Evolutionary conservation across 2,329 filamentous ascomycete genomes (phyloP).

Genomic region (Pseudodiploospora longispora): DNA sequence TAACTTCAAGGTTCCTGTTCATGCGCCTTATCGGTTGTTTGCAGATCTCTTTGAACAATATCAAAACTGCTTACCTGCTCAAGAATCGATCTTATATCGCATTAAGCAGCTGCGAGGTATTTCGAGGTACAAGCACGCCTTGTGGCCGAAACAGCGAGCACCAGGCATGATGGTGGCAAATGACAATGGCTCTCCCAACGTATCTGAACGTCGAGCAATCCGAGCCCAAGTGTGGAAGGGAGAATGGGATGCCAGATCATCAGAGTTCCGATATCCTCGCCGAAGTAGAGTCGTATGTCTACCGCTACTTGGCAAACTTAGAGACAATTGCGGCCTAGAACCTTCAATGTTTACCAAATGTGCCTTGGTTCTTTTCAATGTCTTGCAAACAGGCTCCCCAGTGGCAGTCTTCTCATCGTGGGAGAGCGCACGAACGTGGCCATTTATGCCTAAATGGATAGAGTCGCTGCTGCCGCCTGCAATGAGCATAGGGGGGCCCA

Average conservation of each 20-base stretch:
- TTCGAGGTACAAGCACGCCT: constrained; percentile 20
- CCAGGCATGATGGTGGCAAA: constrained; percentile 27
- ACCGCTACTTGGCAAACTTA: constrained; percentile 16
- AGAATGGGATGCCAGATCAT: constrained; percentile 17
- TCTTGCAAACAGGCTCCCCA: constrained; percentile 21
- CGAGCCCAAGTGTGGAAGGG: constrained; percentile 21
- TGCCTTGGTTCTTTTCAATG: constrained; percentile 26
- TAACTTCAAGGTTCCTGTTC: constrained; percentile 9
- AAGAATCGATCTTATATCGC: constrained; percentile 21
- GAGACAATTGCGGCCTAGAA: constrained; percentile 13
- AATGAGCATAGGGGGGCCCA: constrained; percentile 30
- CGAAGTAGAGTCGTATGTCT: constrained; percentile 21
- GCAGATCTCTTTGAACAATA: constrained; percentile 24
- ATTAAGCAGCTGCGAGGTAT: constrained; percentile 25
- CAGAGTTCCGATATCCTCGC: constrained; percentile 22
- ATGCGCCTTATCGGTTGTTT: constrained; percentile 23
- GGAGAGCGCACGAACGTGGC: constrained; percentile 28
- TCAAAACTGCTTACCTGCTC: constrained; percentile 19
- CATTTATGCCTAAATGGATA: constrained; percentile 29
- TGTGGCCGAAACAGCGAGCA: constrained; percentile 25
- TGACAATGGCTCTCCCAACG: constrained; percentile 15
- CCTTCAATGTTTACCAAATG: constrained; percentile 23
- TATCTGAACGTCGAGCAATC: constrained; percentile 12
- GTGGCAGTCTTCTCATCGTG: constrained; percentile 26
- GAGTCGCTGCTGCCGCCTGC: constrained; percentile 24